Percentiles rank a stretch among this genome's conserved stretches.
Evolutionary conservation across 164 flowering plant species (phyloP).

Genomic region (Paratinospora sagittata): DNA sequence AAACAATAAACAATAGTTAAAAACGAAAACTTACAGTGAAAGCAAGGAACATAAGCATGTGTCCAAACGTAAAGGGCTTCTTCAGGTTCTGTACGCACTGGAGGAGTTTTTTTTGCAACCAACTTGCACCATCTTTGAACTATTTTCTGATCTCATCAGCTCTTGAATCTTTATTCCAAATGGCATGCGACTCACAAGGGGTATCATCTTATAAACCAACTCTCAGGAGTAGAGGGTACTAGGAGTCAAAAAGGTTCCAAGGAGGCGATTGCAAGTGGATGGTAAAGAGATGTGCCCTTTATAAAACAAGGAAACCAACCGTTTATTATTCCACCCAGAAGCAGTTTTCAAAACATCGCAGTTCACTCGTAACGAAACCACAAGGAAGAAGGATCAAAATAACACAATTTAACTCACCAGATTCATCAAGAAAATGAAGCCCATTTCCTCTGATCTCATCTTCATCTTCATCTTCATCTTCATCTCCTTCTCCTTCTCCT

Average conservation of each 20-base stretch:
- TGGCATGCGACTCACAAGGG: background rate
- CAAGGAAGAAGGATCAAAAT: background rate
- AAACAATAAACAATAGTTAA: background rate
- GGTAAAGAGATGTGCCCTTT: background rate
- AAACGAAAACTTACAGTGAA: background rate
- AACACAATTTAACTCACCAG: background rate
- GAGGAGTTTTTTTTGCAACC: no score
- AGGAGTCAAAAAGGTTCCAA: background rate
- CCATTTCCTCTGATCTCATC: constrained; percentile 13
- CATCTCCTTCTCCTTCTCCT: constrained; percentile 10
- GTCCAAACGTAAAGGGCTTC: background rate
- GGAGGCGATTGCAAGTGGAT: background rate
- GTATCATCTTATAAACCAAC: background rate
- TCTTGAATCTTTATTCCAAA: background rate
- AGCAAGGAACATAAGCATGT: background rate
- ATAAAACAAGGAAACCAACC: background rate
- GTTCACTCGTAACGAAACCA: background rate
- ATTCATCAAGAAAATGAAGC: constrained; percentile 16
- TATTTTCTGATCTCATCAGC: no score
- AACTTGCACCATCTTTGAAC: no score
- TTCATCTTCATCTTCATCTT: constrained; percentile 22
- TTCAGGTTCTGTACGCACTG: no score
- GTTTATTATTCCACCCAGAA: background rate
- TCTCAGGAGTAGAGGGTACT: background rate
- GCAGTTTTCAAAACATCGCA: background rate